Evolutionary conservation across 208 protist genomes (phyloP).

Genomic region (Acanthamoeba lenticulata): DNA sequence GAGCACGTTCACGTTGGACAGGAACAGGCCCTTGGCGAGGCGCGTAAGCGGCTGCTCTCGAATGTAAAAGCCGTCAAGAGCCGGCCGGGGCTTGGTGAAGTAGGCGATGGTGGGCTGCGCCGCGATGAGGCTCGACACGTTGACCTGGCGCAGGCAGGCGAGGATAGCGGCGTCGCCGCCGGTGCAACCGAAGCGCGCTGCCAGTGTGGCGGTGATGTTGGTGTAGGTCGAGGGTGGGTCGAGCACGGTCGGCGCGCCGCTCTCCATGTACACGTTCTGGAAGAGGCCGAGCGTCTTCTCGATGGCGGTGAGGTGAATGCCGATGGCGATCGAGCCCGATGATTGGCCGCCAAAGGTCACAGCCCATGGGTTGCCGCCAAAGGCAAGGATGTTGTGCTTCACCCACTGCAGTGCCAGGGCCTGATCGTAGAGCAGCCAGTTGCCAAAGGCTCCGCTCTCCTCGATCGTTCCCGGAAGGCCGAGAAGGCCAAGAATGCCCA

Average conservation of each 20-base stretch:
- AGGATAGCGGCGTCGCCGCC: not conserved
- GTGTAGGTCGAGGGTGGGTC: constrained; percentile 20
- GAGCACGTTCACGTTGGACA: not conserved
- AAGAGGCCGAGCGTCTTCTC: constrained; percentile 27
- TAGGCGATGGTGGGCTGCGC: not conserved
- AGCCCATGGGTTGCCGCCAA: constrained; percentile 55
- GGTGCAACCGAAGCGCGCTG: not conserved
- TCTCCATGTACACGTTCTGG: constrained; percentile 10
- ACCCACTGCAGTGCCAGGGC: constrained; percentile 29
- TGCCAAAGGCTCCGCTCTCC: not conserved
- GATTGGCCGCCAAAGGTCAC: not conserved
- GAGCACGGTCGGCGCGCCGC: constrained; percentile 10
- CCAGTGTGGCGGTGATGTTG: not conserved
- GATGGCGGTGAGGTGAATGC: not conserved
- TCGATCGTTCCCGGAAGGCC: not conserved
- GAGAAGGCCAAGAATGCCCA: constrained; percentile 71
- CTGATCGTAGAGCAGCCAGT: constrained; percentile 24
- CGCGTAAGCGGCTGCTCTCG: not conserved
- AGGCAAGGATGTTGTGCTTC: constrained; percentile 59
- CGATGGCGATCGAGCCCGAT: not conserved
- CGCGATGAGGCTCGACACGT: not conserved
- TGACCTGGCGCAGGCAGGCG: not conserved
- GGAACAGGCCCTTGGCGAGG: constrained; percentile 1
- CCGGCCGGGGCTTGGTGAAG: not conserved
- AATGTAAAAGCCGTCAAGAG: not conserved